phyloP scores from a whole-genome alignment of 2,329 filamentous ascomycete genomes.

The Biscogniauxia marginata region DNA sequence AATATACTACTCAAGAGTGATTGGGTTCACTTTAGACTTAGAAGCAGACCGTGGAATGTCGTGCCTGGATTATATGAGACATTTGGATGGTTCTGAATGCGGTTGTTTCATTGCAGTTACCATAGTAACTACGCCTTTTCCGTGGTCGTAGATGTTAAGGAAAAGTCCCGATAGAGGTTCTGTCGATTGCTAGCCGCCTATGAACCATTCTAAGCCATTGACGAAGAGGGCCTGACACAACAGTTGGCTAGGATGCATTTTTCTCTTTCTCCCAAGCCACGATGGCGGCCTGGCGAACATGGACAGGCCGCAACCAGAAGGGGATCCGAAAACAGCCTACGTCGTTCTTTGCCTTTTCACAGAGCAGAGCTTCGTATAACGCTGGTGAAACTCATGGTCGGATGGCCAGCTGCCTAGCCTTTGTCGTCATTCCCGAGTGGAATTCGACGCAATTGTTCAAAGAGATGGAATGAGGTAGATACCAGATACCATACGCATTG shows the following conservation, averaged over 20 bases:
- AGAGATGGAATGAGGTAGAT: slow-evolving; percentile 20
- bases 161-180: neutral
- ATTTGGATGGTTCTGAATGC: neutral
- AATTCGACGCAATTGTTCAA: slow-evolving; percentile 9
- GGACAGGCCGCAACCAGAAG: neutral
- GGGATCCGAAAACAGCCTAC: neutral
- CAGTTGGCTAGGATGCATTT: neutral
- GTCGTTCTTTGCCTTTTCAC: neutral
- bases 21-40: neutral
- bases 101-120: neutral
- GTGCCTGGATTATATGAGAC: neutral
- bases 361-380: slow-evolving; percentile 8
- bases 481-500: neutral
- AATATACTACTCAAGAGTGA: neutral
- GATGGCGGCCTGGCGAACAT: neutral
- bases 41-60: neutral
- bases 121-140: neutral
- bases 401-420: slow-evolving; percentile 17
- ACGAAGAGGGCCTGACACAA: neutral
- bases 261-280: neutral
- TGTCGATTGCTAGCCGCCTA: neutral
- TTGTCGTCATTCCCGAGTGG: slow-evolving; percentile 16
- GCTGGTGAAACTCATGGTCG: slow-evolving; percentile 9
- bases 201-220: neutral
- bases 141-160: neutral